Percentiles rank a stretch among this genome's conserved stretches.
Evolutionary conservation across 2,329 filamentous ascomycete genomes (phyloP).

Genomic region (Calonectria crousiana): DNA sequence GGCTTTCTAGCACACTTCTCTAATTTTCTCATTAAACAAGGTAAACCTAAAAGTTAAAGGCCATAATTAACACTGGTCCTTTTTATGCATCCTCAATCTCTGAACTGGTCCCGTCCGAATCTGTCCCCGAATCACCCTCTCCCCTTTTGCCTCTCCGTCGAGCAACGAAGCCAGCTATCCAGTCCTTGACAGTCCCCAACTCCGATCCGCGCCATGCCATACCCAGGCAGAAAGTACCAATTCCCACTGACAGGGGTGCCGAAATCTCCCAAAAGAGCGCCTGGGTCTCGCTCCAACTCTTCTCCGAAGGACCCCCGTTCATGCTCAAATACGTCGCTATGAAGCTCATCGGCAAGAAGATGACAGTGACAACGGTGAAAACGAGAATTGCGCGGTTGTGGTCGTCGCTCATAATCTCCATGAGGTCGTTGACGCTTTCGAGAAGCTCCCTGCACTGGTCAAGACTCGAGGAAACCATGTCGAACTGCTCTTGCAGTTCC

Average conservation of each 20-base stretch:
- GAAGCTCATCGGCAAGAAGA: slow-evolving; percentile 2
- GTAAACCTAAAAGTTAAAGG: too few species aligned
- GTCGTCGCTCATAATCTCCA: slow-evolving; percentile 7
- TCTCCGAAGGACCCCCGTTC: background rate
- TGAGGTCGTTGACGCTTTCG: background rate
- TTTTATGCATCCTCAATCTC: too few species aligned
- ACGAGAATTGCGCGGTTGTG: background rate
- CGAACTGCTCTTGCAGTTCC: background rate
- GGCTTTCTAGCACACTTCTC: too few species aligned
- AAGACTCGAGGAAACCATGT: slow-evolving; percentile 1
- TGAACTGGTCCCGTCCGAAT: too few species aligned
- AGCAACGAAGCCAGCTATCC: background rate
- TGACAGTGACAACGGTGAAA: background rate
- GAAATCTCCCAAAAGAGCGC: slow-evolving; percentile 3
- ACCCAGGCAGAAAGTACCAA: slow-evolving; percentile 2
- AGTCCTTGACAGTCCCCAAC: background rate
- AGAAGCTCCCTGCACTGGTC: background rate
- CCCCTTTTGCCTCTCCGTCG: background rate
- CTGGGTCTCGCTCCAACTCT: background rate
- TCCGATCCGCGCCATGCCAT: background rate
- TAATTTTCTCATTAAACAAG: too few species aligned
- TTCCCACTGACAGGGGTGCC: background rate
- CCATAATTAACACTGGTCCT: too few species aligned
- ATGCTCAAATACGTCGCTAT: slow-evolving; percentile 5
- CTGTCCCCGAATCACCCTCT: too few species aligned